Percentiles rank a stretch among this genome's conserved stretches.
phyloP scores from a whole-genome alignment of 2,329 filamentous ascomycete genomes.

The Stachybotrys chlorohalonatus region DNA sequence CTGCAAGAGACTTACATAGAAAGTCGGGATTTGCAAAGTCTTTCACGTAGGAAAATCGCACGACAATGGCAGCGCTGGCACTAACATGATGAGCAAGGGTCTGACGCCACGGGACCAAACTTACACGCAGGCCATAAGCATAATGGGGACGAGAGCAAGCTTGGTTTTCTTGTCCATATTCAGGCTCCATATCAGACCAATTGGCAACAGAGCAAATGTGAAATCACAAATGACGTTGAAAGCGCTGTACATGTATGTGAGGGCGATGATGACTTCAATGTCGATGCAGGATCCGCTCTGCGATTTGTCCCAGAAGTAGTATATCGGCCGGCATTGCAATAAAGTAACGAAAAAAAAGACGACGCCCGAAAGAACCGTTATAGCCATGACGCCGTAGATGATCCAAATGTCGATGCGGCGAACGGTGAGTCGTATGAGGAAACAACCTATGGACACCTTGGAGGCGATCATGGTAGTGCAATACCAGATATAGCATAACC shows the following conservation, averaged over 20 bases:
- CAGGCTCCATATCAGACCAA: constrained; percentile 44
- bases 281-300: constrained; percentile 26
- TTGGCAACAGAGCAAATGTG: constrained; percentile 40
- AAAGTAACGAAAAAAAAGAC: constrained; percentile 31
- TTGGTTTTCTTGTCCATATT: constrained; percentile 46
- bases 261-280: constrained; percentile 35
- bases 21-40: constrained; percentile 30
- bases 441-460: constrained; percentile 33
- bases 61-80: constrained; percentile 33
- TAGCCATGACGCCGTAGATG: constrained; percentile 23
- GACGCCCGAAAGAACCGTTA: constrained; percentile 25
- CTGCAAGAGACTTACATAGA: constrained; percentile 24
- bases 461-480: constrained; percentile 24
- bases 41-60: constrained; percentile 29
- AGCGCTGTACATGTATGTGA: constrained; percentile 43
- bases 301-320: constrained; percentile 29
- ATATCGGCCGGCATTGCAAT: constrained; percentile 30
- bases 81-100: constrained; percentile 11
- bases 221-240: constrained; percentile 41
- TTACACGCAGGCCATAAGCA: constrained; percentile 46
- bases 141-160: constrained; percentile 38
- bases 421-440: constrained; percentile 30
- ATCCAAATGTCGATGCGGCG: constrained; percentile 22
- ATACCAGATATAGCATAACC: constrained; percentile 29
- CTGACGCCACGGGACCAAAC: constrained; percentile 5